Base-by-base conservation (phyloP, 2,329 filamentous ascomycete species). In the Orbilia quercus region DNA sequence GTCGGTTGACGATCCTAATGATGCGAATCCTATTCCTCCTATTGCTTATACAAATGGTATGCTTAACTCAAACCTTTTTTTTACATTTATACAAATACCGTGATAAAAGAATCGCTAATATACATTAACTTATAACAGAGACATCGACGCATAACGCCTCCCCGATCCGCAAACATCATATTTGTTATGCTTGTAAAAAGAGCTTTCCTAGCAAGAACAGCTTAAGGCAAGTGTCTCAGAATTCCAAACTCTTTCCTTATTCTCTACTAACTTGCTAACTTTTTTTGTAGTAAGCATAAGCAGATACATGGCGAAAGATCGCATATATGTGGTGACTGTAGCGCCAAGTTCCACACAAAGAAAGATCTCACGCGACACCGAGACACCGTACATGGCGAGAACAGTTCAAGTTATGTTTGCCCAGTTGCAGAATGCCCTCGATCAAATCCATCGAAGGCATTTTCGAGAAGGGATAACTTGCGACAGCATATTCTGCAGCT, bases 281-380 rank as follows among this genome's bases (percentile, higher is more conserved):
- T 36, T 18, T 14, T 7, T 40, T n/a, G 14, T 16, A 72, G 69
- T 50, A 73, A 73, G 36, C 69, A 73, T 40, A 73, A 66, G 18
- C 69, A 73, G 40, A 73, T 73, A 20, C 69, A 73, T 20, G 69
- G 69, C 1, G 69, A 73, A 18, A 45, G 69, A 5, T 66, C 60
- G 7, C 69, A 73, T 62, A 57, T 73, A 25, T 73, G 69, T 22
- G 23, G 38, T 14, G 60, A 65, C 11, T 73, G 69, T 65, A 53
- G 34, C 22, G 62, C 69, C 38, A 73, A 73, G n/a, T 73, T 73
- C 36, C 69, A 73, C 25, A 73, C 69, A 11, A 73, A 73, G 31
- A 73, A 73, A 40, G 69, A 73, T 38, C 38, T 73, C 25, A 73
- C 69, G 0, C 38, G 69, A 2, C 69, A 73, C 23, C 59, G 69